Percentiles rank a stretch among this genome's conserved stretches.
phyloP scores from a whole-genome alignment of 306 rosid genomes.

The Vigna reflexopilosa region DNA sequence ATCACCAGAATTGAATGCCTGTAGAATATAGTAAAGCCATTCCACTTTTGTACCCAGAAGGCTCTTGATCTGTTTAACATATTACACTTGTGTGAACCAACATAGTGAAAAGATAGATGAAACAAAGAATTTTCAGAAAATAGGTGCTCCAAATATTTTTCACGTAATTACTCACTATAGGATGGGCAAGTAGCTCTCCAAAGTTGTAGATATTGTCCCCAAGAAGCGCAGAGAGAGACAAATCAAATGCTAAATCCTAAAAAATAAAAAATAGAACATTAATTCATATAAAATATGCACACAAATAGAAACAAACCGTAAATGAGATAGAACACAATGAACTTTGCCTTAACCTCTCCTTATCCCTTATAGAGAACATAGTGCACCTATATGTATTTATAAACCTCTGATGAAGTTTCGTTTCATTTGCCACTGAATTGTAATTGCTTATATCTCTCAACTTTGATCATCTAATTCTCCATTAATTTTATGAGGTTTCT shows the following conservation, averaged over 20 bases:
- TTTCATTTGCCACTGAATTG: conserved; percentile 15
- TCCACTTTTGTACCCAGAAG: conserved; percentile 94
- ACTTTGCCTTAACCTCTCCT: conserved; percentile 6
- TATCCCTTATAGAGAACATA: conserved; percentile 21
- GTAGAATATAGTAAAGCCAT: conserved; percentile 98
- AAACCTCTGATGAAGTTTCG: conserved; percentile 5
- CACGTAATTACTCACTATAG: conserved; percentile 70
- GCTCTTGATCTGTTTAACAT: conserved; percentile 71
- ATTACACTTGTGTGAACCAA: conserved; percentile 27
- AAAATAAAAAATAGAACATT: conserved; percentile 30
- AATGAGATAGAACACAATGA: background rate
- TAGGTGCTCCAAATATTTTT: background rate
- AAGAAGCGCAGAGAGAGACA: conserved; percentile 93
- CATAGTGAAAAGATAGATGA: conserved; percentile 14
- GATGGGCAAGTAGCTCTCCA: conserved; percentile 98
- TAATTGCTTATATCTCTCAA: conserved; percentile 42
- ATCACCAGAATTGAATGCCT: conserved; percentile 97
- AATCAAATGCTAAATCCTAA: conserved; percentile 97
- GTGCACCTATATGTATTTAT: background rate
- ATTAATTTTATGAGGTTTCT: conserved; percentile 45
- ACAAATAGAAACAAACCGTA: conserved; percentile 29
- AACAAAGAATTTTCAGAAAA: background rate
- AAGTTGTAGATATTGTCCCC: conserved; percentile 99
- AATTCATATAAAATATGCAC: conserved; percentile 17
- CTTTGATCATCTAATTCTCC: conserved; percentile 38